These are phyloP conservation scores for Phytophthora pini DNA, from an alignment of 352 stramenopile species.

Conservation along the genomic window DNA sequence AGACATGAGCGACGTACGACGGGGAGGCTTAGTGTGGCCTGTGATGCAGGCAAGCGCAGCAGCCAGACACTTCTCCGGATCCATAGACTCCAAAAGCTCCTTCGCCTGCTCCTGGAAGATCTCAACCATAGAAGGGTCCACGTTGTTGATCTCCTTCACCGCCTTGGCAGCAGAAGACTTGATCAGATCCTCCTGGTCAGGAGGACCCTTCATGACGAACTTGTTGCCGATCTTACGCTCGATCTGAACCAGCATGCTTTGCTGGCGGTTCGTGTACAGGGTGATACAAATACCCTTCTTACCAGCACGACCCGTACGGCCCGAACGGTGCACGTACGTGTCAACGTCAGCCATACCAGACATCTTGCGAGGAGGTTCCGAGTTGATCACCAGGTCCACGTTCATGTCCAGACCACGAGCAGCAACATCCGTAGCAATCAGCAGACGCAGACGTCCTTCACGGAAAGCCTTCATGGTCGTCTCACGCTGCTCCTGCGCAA, in stretches of 20 bases:
- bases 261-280: slow-evolving; percentile 92
- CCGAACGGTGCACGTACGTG: slow-evolving; percentile 99
- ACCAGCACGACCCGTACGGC: slow-evolving; percentile 96
- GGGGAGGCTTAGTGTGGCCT: slow-evolving; percentile 86
- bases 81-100: slow-evolving; percentile 68
- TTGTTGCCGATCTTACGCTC: slow-evolving; percentile 91
- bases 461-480: slow-evolving; percentile 98
- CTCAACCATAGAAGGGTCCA: slow-evolving; percentile 76
- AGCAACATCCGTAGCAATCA: slow-evolving; percentile 98
- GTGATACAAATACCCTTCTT: slow-evolving; percentile 97
- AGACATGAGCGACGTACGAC: slow-evolving; percentile 88
- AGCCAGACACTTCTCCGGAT: slow-evolving; percentile 71
- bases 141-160: slow-evolving; percentile 81
- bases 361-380: slow-evolving; percentile 87
- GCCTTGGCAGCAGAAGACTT: slow-evolving; percentile 85
- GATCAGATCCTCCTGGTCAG: slow-evolving; percentile 89
- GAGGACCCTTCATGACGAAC: slow-evolving; percentile 89
- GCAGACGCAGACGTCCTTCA: slow-evolving; percentile 92
- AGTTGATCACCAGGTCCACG: slow-evolving; percentile 97
- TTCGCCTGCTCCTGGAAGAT: slow-evolving; percentile 79
- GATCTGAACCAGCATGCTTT: slow-evolving; percentile 79
- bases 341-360: slow-evolving; percentile 93
- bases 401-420: slow-evolving; percentile 98
- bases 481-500: slow-evolving; percentile 97
- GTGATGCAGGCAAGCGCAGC: slow-evolving; percentile 90